Percentiles rank a stretch among this genome's conserved stretches.
phyloP scores from a whole-genome alignment of 306 rosid genomes.

The Cicer arietinum region DNA sequence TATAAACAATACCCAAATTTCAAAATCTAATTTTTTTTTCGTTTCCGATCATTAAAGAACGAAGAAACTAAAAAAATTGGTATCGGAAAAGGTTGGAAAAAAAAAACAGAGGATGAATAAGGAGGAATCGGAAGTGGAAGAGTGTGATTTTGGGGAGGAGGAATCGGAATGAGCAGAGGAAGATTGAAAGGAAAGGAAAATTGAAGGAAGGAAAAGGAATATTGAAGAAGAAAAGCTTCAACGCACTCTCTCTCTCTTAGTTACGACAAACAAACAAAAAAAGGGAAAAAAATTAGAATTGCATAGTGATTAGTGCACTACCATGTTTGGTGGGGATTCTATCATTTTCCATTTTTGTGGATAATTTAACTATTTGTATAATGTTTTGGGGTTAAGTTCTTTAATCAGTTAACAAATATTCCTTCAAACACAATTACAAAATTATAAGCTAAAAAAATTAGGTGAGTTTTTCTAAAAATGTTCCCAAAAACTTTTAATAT shows the following conservation, averaged over 20 bases:
- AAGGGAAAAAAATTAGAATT: not conserved
- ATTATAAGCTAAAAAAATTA: too few relatives aligned
- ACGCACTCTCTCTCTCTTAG: conserved; percentile 29
- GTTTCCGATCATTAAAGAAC: conserved; percentile 2
- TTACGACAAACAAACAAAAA: conserved; percentile 10
- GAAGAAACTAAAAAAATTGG: not conserved
- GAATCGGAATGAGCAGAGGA: conserved; percentile 35
- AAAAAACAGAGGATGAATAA: conserved; percentile 23
- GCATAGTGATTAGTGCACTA: conserved; percentile 21
- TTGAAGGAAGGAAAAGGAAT: not conserved
- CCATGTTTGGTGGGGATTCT: conserved; percentile 28
- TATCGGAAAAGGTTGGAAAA: not conserved
- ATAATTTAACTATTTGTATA: conserved; percentile 1
- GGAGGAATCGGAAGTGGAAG: not conserved
- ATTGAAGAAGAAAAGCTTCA: conserved; percentile 38
- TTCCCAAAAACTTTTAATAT: too few relatives aligned
- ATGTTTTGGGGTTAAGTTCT: not conserved
- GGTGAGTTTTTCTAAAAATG: too few relatives aligned
- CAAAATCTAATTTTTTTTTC: not conserved
- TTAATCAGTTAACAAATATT: not conserved
- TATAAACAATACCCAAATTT: conserved; percentile 20
- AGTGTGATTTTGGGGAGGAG: not conserved
- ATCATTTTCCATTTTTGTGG: conserved; percentile 10
- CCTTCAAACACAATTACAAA: too few relatives aligned
- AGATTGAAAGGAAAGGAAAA: conserved; percentile 25